Evolutionary conservation across 2,329 filamentous ascomycete species (phyloP).

Genomic region (Pyricularia pennisetigena): DNA sequence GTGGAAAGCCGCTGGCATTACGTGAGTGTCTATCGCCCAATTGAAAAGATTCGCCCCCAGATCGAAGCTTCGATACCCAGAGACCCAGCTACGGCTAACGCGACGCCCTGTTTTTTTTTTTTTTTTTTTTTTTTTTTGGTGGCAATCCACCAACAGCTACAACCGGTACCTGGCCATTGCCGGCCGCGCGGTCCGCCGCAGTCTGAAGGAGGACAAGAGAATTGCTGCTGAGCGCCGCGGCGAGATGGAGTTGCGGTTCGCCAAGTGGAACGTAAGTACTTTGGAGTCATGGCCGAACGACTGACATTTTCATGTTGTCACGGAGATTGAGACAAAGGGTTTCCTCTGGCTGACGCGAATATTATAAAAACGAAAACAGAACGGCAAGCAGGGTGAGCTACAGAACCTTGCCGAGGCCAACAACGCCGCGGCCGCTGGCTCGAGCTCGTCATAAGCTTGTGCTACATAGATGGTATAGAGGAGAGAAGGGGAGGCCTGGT

Average conservation of each 20-base stretch:
- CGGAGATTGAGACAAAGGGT: background rate
- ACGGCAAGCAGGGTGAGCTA: constrained; percentile 87
- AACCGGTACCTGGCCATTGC: constrained; percentile 98
- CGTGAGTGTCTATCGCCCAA: constrained; percentile 48
- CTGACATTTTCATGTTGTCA: background rate
- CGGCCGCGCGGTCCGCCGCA: constrained; percentile 88
- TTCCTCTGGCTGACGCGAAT: background rate
- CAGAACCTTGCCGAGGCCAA: constrained; percentile 59
- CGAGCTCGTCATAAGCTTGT: constrained; percentile 16
- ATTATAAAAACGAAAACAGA: constrained; percentile 44
- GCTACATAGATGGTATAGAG: background rate
- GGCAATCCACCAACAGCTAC: constrained; percentile 55
- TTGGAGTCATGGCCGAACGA: background rate
- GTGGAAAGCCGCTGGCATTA: constrained; percentile 97
- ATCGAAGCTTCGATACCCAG: background rate
- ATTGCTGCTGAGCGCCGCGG: constrained; percentile 80
- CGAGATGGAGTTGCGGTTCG: constrained; percentile 78
- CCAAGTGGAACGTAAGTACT: constrained; percentile 86
- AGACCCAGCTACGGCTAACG: constrained; percentile 7
- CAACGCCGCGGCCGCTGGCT: constrained; percentile 24
- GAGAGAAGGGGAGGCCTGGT: background rate
- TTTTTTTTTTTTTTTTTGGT: background rate
- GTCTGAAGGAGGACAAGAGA: constrained; percentile 92
- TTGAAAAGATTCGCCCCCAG: background rate
- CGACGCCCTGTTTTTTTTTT: background rate